Base-by-base conservation (phyloP, 257 asterid species). In the Apocynum venetum region DNA sequence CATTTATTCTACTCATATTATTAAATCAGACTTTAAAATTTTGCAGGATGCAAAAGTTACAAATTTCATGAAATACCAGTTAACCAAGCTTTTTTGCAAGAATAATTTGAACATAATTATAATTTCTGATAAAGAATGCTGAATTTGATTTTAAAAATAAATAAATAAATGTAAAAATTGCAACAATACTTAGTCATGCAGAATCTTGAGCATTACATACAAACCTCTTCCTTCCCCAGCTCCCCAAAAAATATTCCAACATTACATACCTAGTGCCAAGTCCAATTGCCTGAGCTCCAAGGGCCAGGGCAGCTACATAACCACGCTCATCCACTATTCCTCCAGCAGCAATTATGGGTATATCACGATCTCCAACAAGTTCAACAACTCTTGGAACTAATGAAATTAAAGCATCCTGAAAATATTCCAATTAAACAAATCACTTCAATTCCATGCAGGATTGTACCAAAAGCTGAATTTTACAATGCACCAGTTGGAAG, bases 251-350 rank as follows among this genome's bases (percentile, higher is more conserved):
- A 25, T 25, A 25, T 25, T 25, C 4, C 74, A 80, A 76, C 48
- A 72, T 15, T 13, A 72, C 81, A 36, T 80, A 92, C 98, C 98
- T 89, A 4, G 98, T 94, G 80, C 98, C 98, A 1, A 92, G 85
- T 48, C 91, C 89, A 79, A 92, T 85, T 4, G 91, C 98, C 63
- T 88, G 91, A 43, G 98, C 98, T 81, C 98, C 97, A 70, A 94
- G 97, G 82, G 97, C 96, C 78, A 94, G 88, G 41, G 97, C 93
- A 75, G 98, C 97, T 17, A 91, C 97, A 82, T 94, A 94, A 82
- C 97, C 97, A 74, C 92, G 96, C 86, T 88, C 98, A n/a, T 94
- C 97, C 70, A 89, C 90, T 2, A 94, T 92, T 56, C 96, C 97
- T 0, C 97, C 98, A 43, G 97, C 93, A 68, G 98, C 97, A 73